These are phyloP conservation scores for Helotiales sp. DNA, from an alignment of 2,329 filamentous ascomycete genomes.

Conservation along the genomic window DNA sequence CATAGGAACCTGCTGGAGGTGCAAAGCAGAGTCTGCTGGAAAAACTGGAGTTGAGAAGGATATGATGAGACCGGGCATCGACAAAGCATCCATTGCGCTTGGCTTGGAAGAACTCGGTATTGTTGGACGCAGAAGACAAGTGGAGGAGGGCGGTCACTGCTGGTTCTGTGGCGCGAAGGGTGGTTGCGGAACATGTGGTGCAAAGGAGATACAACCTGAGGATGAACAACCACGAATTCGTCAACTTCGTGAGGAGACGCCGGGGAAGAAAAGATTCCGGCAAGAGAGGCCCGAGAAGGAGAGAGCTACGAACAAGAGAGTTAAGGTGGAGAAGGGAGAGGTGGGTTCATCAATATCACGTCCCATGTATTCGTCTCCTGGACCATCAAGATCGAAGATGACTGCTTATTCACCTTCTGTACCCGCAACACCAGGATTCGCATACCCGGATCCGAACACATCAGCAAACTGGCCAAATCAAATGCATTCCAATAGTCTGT, in stretches of 20 bases:
- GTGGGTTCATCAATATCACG: background rate
- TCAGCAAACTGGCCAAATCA: background rate
- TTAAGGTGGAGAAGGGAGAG: background rate
- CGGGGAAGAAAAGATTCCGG: background rate
- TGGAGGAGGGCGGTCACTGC: conserved; percentile 21
- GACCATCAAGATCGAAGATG: background rate
- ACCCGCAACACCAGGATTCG: background rate
- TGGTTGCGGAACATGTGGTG: conserved; percentile 19
- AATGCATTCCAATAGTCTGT: background rate
- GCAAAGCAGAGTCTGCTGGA: conserved; percentile 13
- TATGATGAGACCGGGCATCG: conserved; percentile 25
- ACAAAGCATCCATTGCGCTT: conserved; percentile 24
- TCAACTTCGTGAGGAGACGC: background rate
- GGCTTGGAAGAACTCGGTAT: conserved; percentile 22
- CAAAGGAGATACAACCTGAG: background rate
- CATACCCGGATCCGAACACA: conserved; percentile 1
- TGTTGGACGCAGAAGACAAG: conserved; percentile 12
- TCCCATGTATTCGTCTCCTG: background rate
- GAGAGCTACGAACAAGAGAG: background rate
- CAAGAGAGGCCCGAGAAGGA: too few species aligned
- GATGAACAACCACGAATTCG: background rate
- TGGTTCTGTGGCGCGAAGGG: conserved; percentile 24
- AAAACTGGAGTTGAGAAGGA: conserved; percentile 14
- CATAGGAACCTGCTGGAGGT: conserved; percentile 30
- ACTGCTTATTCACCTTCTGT: background rate